Evolutionary conservation across 2,329 filamentous ascomycete species (phyloP).

Genomic region (Simplicillium sp.): DNA sequence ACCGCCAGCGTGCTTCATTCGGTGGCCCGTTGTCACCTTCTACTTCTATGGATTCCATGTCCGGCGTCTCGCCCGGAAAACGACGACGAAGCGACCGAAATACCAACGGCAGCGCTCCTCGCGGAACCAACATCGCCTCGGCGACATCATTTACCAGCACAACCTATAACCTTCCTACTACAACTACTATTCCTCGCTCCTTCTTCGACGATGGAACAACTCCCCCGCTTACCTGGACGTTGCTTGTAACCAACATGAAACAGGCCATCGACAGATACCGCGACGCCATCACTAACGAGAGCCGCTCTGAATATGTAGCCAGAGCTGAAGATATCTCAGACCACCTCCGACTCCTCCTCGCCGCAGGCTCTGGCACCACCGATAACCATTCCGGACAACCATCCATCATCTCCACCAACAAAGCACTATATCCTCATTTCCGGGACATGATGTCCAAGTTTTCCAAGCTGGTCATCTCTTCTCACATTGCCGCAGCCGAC

Average conservation of each 20-base stretch:
- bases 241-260: slow-evolving; percentile 88
- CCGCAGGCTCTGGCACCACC: slow-evolving; percentile 90
- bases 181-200: slow-evolving; percentile 60
- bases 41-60: slow-evolving; percentile 86
- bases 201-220: slow-evolving; percentile 87
- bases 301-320: slow-evolving; percentile 83
- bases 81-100: slow-evolving; percentile 49
- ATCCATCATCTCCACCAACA: slow-evolving; percentile 98
- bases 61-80: slow-evolving; percentile 51
- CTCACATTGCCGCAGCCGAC: slow-evolving; percentile 92
- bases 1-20: slow-evolving; percentile 49
- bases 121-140: slow-evolving; percentile 42
- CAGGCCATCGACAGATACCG: slow-evolving; percentile 82
- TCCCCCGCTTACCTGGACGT: slow-evolving; percentile 77
- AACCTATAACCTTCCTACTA: slow-evolving; percentile 46
- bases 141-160: slow-evolving; percentile 54
- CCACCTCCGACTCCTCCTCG: slow-evolving; percentile 84
- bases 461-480: slow-evolving; percentile 96
- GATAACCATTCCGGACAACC: slow-evolving; percentile 98
- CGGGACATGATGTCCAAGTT: slow-evolving; percentile 99
- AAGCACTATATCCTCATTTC: slow-evolving; percentile 93
- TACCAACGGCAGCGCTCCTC: slow-evolving; percentile 24
- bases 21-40: slow-evolving; percentile 71
- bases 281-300: slow-evolving; percentile 74
- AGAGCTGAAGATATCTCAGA: slow-evolving; percentile 98